Conservation (phyloP, 176 grass and related monocot species). For the Phyllostachys edulis region DNA sequence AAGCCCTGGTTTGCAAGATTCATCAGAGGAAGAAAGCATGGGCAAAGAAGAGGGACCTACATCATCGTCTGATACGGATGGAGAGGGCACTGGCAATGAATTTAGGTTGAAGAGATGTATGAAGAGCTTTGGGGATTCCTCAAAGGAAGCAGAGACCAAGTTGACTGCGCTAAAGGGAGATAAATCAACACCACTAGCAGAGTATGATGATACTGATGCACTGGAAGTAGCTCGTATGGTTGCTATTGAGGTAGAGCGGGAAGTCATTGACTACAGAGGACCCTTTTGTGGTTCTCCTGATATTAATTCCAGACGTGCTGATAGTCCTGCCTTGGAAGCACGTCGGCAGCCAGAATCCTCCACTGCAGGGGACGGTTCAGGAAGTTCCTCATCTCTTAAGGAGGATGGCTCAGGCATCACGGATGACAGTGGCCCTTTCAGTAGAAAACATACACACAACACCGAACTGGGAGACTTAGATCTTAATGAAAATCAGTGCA, state of each 20-base stretch:
- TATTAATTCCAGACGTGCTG: slow-evolving; percentile 43
- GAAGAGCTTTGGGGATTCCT: slow-evolving; percentile 45
- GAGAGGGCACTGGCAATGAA: slow-evolving; percentile 24
- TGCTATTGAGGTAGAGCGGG: slow-evolving; percentile 65
- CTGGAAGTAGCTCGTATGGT: slow-evolving; percentile 67
- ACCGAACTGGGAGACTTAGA: slow-evolving; percentile 46
- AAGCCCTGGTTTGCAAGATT: slow-evolving; percentile 27
- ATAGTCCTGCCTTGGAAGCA: slow-evolving; percentile 46
- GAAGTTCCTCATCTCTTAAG: slow-evolving; percentile 52
- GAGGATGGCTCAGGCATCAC: slow-evolving; percentile 68
- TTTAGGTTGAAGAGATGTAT: slow-evolving; percentile 38
- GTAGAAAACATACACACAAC: slow-evolving; percentile 35
- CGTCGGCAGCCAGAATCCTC: slow-evolving; percentile 37
- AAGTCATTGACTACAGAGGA: slow-evolving; percentile 81
- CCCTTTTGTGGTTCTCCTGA: slow-evolving; percentile 71
- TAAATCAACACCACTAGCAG: slow-evolving; percentile 42
- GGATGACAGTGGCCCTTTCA: slow-evolving; percentile 44
- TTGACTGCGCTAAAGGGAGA: slow-evolving; percentile 10
- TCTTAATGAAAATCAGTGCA: slow-evolving; percentile 56
- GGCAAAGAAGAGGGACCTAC: slow-evolving; percentile 41
- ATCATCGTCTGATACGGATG: slow-evolving; percentile 40
- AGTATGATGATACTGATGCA: slow-evolving; percentile 68
- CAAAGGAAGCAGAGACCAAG: slow-evolving; percentile 43
- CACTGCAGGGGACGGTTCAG: slow-evolving; percentile 32
- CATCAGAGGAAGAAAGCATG: slow-evolving; percentile 38